Percentiles rank a stretch among this genome's conserved stretches.
Evolutionary conservation across 805 yeast species (phyloP).

Genomic region (Starmerella sp.): DNA sequence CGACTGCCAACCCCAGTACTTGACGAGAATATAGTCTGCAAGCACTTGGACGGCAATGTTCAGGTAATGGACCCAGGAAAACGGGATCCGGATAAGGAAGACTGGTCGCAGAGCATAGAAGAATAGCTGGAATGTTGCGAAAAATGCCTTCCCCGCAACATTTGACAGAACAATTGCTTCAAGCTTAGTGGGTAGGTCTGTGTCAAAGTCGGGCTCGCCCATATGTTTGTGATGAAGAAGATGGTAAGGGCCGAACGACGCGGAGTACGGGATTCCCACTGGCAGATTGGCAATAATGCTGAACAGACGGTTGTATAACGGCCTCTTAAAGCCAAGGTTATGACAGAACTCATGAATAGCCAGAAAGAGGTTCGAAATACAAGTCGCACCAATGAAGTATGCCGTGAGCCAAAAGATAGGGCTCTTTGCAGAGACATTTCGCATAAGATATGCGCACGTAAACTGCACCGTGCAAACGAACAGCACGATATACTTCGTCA

Average conservation of each 20-base stretch:
- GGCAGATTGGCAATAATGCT: constrained; percentile 72
- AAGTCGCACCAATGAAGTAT: constrained; percentile 74
- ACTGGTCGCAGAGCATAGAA: constrained; percentile 87
- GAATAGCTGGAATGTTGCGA: constrained; percentile 78
- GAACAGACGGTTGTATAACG: constrained; percentile 64
- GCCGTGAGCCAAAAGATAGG: constrained; percentile 51
- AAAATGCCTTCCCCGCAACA: constrained; percentile 77
- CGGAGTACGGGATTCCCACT: constrained; percentile 81
- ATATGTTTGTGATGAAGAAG: constrained; percentile 81
- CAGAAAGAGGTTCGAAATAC: constrained; percentile 70
- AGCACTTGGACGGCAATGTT: constrained; percentile 50
- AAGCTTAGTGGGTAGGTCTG: constrained; percentile 72
- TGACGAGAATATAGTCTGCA: constrained; percentile 49
- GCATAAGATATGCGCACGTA: constrained; percentile 47
- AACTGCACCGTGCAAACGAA: constrained; percentile 62
- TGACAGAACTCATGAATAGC: constrained; percentile 86
- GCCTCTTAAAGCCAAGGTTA: constrained; percentile 70
- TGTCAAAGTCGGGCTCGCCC: constrained; percentile 74
- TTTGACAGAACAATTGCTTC: constrained; percentile 68
- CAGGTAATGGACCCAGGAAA: constrained; percentile 63
- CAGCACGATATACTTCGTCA: constrained; percentile 63
- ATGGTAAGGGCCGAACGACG: constrained; percentile 82
- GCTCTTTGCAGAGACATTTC: constrained; percentile 42
- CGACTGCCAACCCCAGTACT: constrained; percentile 52
- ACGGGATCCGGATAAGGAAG: constrained; percentile 63